Evolutionary conservation across 305 asterid species (phyloP).

Genomic region (Fraxinus greggii): DNA sequence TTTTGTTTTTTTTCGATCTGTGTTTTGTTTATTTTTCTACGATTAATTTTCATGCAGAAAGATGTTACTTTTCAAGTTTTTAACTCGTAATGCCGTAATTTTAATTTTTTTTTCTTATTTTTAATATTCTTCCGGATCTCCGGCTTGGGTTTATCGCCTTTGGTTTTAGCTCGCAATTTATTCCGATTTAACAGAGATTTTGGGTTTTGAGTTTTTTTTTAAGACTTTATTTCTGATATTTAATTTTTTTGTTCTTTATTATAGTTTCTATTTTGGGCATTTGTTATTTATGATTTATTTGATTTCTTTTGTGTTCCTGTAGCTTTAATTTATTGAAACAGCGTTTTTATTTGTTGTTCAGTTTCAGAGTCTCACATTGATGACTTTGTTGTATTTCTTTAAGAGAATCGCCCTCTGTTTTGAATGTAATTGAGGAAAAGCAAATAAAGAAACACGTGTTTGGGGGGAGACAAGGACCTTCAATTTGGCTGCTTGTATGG

Average conservation of each 20-base stretch:
- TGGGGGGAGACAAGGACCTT: conserved; percentile 1
- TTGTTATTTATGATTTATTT: background rate
- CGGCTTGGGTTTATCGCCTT: conserved; percentile 29
- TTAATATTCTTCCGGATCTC: conserved; percentile 37
- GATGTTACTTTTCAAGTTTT: conserved; percentile 21
- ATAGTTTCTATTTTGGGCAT: background rate
- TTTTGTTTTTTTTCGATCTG: conserved; percentile 18
- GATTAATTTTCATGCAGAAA: background rate
- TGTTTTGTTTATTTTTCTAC: conserved; percentile 16
- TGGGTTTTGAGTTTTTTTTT: background rate
- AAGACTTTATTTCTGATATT: background rate
- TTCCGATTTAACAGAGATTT: conserved; percentile 1
- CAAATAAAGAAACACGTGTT: background rate
- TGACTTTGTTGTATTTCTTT: conserved; percentile 11
- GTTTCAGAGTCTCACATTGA: conserved; percentile 13
- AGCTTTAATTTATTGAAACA: background rate
- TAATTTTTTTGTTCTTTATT: background rate
- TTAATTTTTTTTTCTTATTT: conserved; percentile 2
- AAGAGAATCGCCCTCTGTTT: conserved; percentile 4
- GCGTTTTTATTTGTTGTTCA: background rate
- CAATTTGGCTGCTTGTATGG: conserved; percentile 27
- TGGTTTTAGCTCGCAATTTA: conserved; percentile 17
- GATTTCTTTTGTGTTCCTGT: background rate
- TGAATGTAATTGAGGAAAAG: conserved; percentile 12
- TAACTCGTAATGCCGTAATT: conserved; percentile 14